These are phyloP conservation scores for Ogataea trehalophila DNA, from an alignment of 805 yeast species.

Conservation along the genomic window DNA sequence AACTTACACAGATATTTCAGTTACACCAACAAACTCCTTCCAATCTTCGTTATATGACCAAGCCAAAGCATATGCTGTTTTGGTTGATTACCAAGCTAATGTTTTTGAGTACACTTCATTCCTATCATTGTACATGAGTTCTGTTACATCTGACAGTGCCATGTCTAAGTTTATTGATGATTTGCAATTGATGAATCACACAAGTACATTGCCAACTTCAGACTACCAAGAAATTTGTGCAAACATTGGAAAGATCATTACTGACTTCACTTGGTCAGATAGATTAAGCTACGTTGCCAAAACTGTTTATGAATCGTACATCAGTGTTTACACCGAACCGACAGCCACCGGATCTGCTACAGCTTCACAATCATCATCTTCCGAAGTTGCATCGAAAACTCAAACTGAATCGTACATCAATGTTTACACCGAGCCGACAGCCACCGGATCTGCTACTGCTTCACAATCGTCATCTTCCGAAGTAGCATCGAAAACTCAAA, in stretches of 20 bases:
- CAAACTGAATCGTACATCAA: background rate
- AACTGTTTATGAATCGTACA: slow-evolving; percentile 3
- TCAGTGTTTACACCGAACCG: slow-evolving; percentile 1
- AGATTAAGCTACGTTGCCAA: slow-evolving; percentile 2
- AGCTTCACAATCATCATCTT: background rate
- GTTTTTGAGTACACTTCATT: slow-evolving; percentile 6
- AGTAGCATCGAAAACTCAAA: background rate
- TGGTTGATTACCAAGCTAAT: slow-evolving; percentile 5
- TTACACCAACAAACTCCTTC: slow-evolving; percentile 1
- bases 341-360: background rate
- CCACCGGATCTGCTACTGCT: background rate
- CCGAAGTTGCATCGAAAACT: background rate
- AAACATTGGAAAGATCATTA: background rate
- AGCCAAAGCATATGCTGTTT: slow-evolving; percentile 3
- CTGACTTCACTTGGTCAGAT: slow-evolving; percentile 1
- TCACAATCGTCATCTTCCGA: background rate
- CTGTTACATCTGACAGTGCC: background rate
- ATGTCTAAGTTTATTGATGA: slow-evolving; percentile 1
- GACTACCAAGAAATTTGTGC: background rate
- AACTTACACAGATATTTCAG: slow-evolving; percentile 6
- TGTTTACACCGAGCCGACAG: slow-evolving; percentile 1
- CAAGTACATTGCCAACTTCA: background rate
- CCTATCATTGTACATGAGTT: slow-evolving; percentile 2
- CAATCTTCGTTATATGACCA: slow-evolving; percentile 1
- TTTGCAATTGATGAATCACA: background rate